phyloP scores from a whole-genome alignment of 345 rosid species.

The Turnera subulata region DNA sequence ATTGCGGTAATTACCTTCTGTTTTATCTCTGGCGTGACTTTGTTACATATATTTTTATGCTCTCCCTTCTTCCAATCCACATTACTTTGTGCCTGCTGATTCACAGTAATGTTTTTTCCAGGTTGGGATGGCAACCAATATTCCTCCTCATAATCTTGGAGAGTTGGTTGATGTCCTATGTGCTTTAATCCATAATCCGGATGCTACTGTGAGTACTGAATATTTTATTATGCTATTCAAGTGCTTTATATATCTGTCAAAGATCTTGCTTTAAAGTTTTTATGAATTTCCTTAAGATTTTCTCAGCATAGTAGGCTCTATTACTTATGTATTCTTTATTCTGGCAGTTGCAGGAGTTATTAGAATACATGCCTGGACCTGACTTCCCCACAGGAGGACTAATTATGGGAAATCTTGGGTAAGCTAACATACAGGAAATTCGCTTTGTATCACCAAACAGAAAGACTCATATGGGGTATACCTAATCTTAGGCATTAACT shows the following conservation, averaged over 20 bases:
- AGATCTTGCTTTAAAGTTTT: too few species aligned
- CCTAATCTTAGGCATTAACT: too few species aligned
- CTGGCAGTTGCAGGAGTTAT: constrained; percentile 81
- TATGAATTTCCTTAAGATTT: too few species aligned
- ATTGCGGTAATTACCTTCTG: constrained; percentile 61
- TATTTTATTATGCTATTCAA: not conserved
- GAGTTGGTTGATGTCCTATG: constrained; percentile 94
- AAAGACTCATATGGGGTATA: too few species aligned
- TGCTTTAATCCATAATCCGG: constrained; percentile 85
- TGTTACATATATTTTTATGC: constrained; percentile 5
- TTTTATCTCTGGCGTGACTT: not conserved
- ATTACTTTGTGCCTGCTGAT: too few species aligned
- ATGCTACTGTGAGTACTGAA: constrained; percentile 61
- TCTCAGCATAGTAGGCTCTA: too few species aligned
- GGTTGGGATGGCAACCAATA: constrained; percentile 99
- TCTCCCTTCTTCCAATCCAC: not conserved
- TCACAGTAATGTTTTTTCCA: constrained; percentile 31
- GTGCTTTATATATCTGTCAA: too few species aligned
- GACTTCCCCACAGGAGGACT: constrained; percentile 98
- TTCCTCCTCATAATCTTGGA: constrained; percentile 98
- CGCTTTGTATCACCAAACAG: not conserved
- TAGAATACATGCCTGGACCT: constrained; percentile 99
- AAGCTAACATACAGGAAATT: constrained; percentile 19
- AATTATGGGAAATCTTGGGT: constrained; percentile 96
- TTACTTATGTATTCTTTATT: not conserved